phyloP scores from a whole-genome alignment of 305 asterid species.

The Fraxinus paxiana region DNA sequence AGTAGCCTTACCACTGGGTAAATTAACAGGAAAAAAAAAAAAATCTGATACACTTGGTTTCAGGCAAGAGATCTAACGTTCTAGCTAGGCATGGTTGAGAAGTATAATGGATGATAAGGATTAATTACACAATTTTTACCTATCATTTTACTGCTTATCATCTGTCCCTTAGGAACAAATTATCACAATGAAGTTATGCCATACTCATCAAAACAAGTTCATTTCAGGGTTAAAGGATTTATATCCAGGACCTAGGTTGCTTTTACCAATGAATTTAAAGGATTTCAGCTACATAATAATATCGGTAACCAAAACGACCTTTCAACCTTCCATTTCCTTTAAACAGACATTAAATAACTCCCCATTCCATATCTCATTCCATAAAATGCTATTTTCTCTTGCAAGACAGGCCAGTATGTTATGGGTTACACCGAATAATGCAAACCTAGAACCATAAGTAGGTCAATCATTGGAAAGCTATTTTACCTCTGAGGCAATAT shows the following conservation, averaged over 20 bases:
- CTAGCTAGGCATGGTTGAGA: conserved; percentile 16
- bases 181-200: not conserved
- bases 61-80: conserved; percentile 22
- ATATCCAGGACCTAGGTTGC: not conserved
- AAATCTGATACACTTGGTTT: conserved; percentile 31
- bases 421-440: conserved; percentile 5
- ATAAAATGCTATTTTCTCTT: conserved; percentile 11
- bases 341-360: not conserved
- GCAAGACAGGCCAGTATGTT: conserved; percentile 12
- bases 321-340: not conserved
- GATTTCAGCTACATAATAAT: conserved; percentile 1
- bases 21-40: conserved; percentile 8
- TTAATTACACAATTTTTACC: conserved; percentile 7
- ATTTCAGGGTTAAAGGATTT: not conserved
- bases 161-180: conserved; percentile 15
- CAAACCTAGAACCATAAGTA: conserved; percentile 1
- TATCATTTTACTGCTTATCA: conserved; percentile 8
- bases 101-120: not conserved
- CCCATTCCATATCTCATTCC: not conserved
- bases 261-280: not conserved
- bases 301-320: not conserved
- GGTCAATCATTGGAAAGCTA: not conserved
- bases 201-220: not conserved
- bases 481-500: not conserved
- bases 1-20: conserved; percentile 47